Conservation (phyloP, 2,329 filamentous ascomycete species). For the Diaporthe batatas region DNA sequence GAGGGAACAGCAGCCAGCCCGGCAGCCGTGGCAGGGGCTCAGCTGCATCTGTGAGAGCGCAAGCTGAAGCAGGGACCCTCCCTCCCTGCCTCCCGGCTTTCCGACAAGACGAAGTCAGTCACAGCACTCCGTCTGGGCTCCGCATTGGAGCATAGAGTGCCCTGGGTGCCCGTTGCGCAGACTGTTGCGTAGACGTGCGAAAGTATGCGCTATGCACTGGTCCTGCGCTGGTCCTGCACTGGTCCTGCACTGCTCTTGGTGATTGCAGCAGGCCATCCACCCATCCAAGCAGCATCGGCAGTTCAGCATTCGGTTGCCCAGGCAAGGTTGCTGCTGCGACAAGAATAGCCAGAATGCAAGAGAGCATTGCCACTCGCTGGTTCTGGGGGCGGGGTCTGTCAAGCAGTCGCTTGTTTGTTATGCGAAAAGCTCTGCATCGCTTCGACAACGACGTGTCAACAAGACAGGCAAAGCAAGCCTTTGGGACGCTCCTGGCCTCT, state of each 20-base stretch:
- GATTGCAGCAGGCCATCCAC: not conserved
- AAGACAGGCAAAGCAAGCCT: slow-evolving; percentile 14
- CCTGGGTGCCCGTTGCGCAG: too few species aligned
- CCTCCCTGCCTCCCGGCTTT: slow-evolving; percentile 5
- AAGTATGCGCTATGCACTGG: slow-evolving; percentile 9
- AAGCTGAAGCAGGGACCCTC: slow-evolving; percentile 24
- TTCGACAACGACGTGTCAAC: slow-evolving; percentile 35
- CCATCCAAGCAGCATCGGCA: slow-evolving; percentile 2
- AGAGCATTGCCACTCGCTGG: slow-evolving; percentile 21
- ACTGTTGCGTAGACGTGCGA: not conserved
- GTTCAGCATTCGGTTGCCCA: not conserved
- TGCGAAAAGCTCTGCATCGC: slow-evolving; percentile 18
- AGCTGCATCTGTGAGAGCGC: slow-evolving; percentile 18
- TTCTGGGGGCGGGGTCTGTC: slow-evolving; percentile 19
- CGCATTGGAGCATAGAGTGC: not conserved
- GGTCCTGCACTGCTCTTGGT: not conserved
- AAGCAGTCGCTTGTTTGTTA: slow-evolving; percentile 18
- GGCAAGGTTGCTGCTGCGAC: not conserved
- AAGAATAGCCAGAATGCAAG: not conserved
- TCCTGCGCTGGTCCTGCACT: slow-evolving; percentile 2
- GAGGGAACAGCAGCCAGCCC: slow-evolving; percentile 4
- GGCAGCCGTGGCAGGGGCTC: not conserved
- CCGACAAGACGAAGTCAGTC: slow-evolving; percentile 9
- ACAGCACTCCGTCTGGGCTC: not conserved
- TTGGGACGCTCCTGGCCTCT: slow-evolving; percentile 2